Percentiles rank a stretch among this genome's conserved stretches.
Conservation (phyloP, 805 yeast genomes). For the Suhomyces faveliae region DNA sequence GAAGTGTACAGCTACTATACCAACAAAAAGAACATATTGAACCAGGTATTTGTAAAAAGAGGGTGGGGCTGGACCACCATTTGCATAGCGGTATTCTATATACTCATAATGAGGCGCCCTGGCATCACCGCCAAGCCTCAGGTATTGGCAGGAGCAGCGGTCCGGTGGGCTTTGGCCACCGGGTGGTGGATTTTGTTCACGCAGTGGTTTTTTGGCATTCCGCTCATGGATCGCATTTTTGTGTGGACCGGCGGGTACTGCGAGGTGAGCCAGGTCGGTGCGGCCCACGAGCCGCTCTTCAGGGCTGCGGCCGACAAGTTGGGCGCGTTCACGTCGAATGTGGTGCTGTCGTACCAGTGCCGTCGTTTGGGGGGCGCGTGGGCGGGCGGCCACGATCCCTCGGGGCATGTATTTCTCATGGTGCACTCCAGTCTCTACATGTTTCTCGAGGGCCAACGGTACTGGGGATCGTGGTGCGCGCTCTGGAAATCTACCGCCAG, state of each 20-base stretch:
- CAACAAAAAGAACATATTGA: slow-evolving; percentile 67
- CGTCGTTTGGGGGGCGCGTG: slow-evolving; percentile 48
- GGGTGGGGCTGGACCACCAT: slow-evolving; percentile 91
- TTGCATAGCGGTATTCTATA: slow-evolving; percentile 27
- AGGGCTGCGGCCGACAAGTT: slow-evolving; percentile 1
- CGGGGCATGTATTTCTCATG: slow-evolving; percentile 86
- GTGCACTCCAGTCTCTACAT: slow-evolving; percentile 64
- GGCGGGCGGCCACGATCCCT: slow-evolving; percentile 96
- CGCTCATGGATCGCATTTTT: slow-evolving; percentile 87
- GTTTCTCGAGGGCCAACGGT: slow-evolving; percentile 57
- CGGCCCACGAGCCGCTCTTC: slow-evolving; percentile 12
- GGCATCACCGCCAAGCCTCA: slow-evolving; percentile 3
- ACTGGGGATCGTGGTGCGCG: slow-evolving; percentile 29
- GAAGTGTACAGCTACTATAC: slow-evolving; percentile 51
- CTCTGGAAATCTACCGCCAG: slow-evolving; percentile 11
- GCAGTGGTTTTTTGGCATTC: slow-evolving; percentile 83
- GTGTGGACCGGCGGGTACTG: slow-evolving; percentile 83
- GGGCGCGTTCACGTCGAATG: slow-evolving; percentile 3
- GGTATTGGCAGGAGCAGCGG: slow-evolving; percentile 17
- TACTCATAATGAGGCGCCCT: slow-evolving; percentile 9
- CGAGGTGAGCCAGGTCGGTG: slow-evolving; percentile 16
- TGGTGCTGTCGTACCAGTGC: slow-evolving; percentile 35
- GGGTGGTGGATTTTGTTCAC: slow-evolving; percentile 84
- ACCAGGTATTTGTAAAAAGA: slow-evolving; percentile 72
- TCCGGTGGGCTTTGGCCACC: slow-evolving; percentile 56